Percentiles rank a stretch among this genome's conserved stretches.
Conservation (phyloP, 805 yeast species). For the Ogataea angusta region DNA sequence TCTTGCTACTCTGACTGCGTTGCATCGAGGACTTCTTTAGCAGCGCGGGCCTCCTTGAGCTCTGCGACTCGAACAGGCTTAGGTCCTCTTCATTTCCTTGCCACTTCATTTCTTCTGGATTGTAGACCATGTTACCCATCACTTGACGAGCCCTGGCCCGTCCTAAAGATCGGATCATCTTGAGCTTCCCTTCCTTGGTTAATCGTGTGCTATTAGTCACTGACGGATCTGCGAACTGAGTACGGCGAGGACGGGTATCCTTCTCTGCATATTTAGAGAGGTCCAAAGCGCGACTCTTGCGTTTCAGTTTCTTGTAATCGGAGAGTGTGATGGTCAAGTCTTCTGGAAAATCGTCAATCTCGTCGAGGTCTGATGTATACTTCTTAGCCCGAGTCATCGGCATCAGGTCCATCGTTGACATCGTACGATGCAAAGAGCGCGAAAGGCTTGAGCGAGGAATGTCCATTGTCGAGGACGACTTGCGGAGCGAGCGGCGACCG, state of each 20-base stretch:
- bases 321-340: conserved; percentile 29
- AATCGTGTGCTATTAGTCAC: conserved; percentile 23
- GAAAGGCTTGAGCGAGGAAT: conserved; percentile 17
- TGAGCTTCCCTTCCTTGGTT: conserved; percentile 32
- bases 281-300: conserved; percentile 27
- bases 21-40: conserved; percentile 21
- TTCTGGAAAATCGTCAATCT: conserved; percentile 26
- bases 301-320: conserved; percentile 25
- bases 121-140: conserved; percentile 48
- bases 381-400: not conserved
- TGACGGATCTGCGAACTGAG: conserved; percentile 5
- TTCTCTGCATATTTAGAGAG: conserved; percentile 28
- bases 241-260: conserved; percentile 8
- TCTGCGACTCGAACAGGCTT: conserved; percentile 43
- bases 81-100: conserved; percentile 64
- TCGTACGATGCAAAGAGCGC: conserved; percentile 4
- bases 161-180: conserved; percentile 29
- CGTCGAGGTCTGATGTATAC: conserved; percentile 17
- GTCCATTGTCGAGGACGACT: conserved; percentile 30
- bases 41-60: conserved; percentile 39
- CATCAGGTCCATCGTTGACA: conserved; percentile 8
- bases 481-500: conserved; percentile 22
- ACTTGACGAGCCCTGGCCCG: conserved; percentile 25
- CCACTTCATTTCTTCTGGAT: conserved; percentile 52
- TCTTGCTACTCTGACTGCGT: conserved; percentile 19